Percentiles rank a stretch among this genome's conserved stretches.
Conservation (phyloP, 345 rosid genomes). For the Viola odorata region DNA sequence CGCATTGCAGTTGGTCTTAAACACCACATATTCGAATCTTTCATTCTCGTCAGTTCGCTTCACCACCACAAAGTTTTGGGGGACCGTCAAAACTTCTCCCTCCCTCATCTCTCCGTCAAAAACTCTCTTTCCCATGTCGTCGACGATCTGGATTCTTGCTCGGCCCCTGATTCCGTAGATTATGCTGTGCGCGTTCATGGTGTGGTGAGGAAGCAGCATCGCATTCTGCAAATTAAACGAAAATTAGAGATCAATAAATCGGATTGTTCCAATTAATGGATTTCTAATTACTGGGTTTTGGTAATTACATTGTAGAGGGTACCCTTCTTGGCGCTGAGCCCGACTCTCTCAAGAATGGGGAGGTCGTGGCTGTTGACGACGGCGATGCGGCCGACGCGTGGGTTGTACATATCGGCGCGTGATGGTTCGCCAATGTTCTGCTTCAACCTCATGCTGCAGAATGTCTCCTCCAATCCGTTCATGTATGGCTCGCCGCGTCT, state of each 20-base stretch:
- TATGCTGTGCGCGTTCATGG: conserved; percentile 55
- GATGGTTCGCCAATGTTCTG: conserved; percentile 62
- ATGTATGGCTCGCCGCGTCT: conserved; percentile 6
- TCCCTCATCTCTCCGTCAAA: neutral
- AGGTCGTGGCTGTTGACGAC: conserved; percentile 54
- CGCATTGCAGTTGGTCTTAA: conserved; percentile 4
- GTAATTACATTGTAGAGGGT: conserved; percentile 28
- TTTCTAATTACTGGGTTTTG: neutral
- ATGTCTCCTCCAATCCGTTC: conserved; percentile 73
- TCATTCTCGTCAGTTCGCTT: neutral
- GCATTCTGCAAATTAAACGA: conserved; percentile 39
- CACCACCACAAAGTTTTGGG: conserved; percentile 1
- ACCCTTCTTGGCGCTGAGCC: conserved; percentile 57
- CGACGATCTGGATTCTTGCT: conserved; percentile 1
- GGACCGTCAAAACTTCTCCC: neutral
- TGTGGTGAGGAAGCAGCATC: conserved; percentile 58
- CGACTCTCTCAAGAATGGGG: conserved; percentile 46
- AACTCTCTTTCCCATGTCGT: neutral
- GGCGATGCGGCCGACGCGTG: conserved; percentile 45
- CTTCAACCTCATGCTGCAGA: conserved; percentile 52
- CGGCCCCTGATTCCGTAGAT: conserved; percentile 23
- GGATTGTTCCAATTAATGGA: neutral
- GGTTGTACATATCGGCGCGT: conserved; percentile 52
- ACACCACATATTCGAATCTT: conserved; percentile 1
- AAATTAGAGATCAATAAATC: neutral